Percentiles rank a stretch among this genome's conserved stretches.
Evolutionary conservation across 169 alveolate species (phyloP).

Genomic region (Cryptosporidium ryanae): DNA sequence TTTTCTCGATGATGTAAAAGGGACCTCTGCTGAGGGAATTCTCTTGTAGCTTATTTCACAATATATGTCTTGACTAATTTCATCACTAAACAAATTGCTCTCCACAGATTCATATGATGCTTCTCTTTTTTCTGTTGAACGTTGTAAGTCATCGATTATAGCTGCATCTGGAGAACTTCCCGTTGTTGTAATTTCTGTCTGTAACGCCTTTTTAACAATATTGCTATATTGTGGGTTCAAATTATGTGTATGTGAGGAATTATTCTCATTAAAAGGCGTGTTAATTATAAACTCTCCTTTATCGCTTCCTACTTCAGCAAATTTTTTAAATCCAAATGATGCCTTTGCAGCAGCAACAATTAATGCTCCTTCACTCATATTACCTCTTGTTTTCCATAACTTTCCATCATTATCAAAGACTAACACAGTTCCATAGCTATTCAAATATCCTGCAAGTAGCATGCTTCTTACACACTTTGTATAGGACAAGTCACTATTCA

Average conservation of each 20-base stretch:
- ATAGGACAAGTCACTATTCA: conserved; percentile 26
- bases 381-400: conserved; percentile 85
- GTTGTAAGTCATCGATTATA: not conserved
- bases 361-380: conserved; percentile 92
- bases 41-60: conserved; percentile 42
- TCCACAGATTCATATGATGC: not conserved
- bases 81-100: conserved; percentile 13
- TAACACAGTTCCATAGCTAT: conserved; percentile 86
- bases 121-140: too few species aligned
- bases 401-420: conserved; percentile 78
- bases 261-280: not conserved
- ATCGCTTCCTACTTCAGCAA: not conserved
- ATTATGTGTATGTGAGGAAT: conserved; percentile 1
- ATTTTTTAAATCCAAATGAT: conserved; percentile 78
- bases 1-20: conserved; percentile 89
- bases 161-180: conserved; percentile 55
- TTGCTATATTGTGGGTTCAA: not conserved
- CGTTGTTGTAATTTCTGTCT: conserved; percentile 17
- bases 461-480: conserved; percentile 80
- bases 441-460: conserved; percentile 87
- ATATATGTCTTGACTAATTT: not conserved
- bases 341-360: conserved; percentile 91
- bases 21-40: conserved; percentile 83
- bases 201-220: not conserved
- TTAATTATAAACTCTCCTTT: conserved; percentile 6